Base-by-base conservation (phyloP, 2,329 filamentous ascomycete species). In the Lachnellula suecica region DNA sequence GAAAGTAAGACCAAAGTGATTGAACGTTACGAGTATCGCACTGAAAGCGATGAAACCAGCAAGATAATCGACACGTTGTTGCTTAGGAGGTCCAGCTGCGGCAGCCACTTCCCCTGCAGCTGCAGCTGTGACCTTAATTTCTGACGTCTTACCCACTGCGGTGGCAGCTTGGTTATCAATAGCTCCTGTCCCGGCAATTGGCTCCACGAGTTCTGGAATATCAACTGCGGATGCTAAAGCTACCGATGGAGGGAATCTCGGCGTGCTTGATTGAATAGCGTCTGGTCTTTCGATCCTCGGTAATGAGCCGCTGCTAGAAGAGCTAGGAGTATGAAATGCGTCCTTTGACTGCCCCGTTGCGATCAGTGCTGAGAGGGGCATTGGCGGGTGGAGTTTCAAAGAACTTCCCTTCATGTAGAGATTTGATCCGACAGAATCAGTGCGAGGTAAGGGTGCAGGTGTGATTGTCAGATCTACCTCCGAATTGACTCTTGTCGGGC, bases 1-100 rank as follows among this genome's bases (percentile, higher is more conserved):
- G 54, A 74, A 76, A 4, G 73, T 74, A 7, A 75, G 62, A 15
- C 68, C 66, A 56, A 76, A 77, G 60, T 76, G 73, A 51, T 72
- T 72, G 9, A 73, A 52, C 1, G 74, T 75, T 8, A 78, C 74
- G 23, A 74, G 62, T 24, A 77, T 60, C 44, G 73, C 70, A 52
- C 70, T 73, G 4, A 77, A 47, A 1, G 72, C 72, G 10, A 75
- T 71, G 4, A 78, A 61, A 31, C 75, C 75, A 11, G 74, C 73
- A 17, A 78, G 65, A 59, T 77, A 72, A 56, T 77, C 74, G 37
- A 77, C 69, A 29, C 74, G 69, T 20, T 64, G 61, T 47, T n/a
- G 54, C 34, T 24, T 49, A 27, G 13, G 35, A 13, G 17, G 25
- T 48, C 31, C 38, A 20, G 25, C 3, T 20, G 15, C 11, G 56